Evolutionary conservation across 176 grass and related monocot genomes (phyloP).

Genomic region (Zea luxurians): DNA sequence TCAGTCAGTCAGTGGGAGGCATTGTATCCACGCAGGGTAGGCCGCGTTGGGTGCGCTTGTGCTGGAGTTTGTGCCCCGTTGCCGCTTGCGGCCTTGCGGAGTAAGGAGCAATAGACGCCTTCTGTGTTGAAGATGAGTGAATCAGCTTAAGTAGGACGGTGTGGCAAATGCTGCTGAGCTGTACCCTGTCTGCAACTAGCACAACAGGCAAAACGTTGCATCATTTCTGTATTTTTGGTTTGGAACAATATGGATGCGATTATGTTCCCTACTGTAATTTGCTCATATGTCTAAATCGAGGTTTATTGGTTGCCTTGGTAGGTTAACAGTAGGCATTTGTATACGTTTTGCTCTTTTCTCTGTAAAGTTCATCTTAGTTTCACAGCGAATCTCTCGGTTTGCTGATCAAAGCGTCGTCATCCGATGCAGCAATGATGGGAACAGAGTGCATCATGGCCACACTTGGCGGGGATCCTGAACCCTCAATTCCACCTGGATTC

Average conservation of each 20-base stretch:
- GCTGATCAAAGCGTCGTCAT: conserved; percentile 18
- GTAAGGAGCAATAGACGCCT: not conserved
- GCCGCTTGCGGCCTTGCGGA: not conserved
- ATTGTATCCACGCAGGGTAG: not conserved
- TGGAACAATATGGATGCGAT: not conserved
- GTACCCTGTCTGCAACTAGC: not conserved
- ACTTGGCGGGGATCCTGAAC: conserved; percentile 52
- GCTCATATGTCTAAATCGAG: not conserved
- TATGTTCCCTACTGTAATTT: not conserved
- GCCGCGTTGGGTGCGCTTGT: not conserved
- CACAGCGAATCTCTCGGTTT: not conserved
- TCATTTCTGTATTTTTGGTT: not conserved
- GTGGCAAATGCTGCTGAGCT: not conserved
- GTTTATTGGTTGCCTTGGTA: not conserved
- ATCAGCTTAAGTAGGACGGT: not conserved
- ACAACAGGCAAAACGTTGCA: not conserved
- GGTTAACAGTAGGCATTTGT: not conserved
- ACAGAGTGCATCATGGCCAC: conserved; percentile 53
- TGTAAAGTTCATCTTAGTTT: not conserved
- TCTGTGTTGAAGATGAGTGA: not conserved
- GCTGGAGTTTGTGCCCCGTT: not conserved
- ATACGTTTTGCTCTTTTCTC: not conserved
- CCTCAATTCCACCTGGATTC: conserved; percentile 78
- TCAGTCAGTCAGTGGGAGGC: not conserved
- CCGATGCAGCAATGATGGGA: conserved; percentile 56